phyloP scores from a whole-genome alignment of 2,329 filamentous ascomycete species.

The Aspergillus oerlinghausenensis region DNA sequence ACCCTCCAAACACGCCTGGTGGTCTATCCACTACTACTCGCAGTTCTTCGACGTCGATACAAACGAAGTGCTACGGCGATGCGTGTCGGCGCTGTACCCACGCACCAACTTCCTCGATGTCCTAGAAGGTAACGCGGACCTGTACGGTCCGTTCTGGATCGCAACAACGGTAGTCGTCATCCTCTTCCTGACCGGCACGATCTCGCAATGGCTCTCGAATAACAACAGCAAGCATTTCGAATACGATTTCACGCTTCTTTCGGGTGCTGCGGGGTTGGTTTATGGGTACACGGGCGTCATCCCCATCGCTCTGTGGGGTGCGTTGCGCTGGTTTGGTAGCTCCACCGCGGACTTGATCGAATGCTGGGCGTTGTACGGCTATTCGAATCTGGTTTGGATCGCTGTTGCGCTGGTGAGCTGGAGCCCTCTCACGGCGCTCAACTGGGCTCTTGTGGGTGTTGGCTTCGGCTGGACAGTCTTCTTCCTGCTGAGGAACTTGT shows the following conservation, averaged over 20 bases:
- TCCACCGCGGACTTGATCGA: constrained; percentile 90
- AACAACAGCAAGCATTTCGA: constrained; percentile 67
- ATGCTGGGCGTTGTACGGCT: constrained; percentile 93
- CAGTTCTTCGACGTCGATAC: constrained; percentile 99
- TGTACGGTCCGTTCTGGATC: constrained; percentile 98
- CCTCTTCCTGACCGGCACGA: constrained; percentile 89
- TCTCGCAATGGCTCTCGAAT: constrained; percentile 78
- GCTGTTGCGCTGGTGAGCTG: constrained; percentile 88
- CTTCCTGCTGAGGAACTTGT: constrained; percentile 81
- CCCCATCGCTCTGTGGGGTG: constrained; percentile 78
- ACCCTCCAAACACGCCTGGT: constrained; percentile 80
- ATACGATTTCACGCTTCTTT: constrained; percentile 87
- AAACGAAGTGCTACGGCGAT: constrained; percentile 77
- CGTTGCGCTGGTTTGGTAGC: constrained; percentile 91
- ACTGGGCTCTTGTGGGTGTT: constrained; percentile 88
- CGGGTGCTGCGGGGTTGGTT: constrained; percentile 83
- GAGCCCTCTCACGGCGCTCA: constrained; percentile 79
- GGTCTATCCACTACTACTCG: constrained; percentile 88
- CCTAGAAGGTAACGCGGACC: constrained; percentile 89
- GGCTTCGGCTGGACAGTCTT: constrained; percentile 78
- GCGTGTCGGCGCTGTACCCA: constrained; percentile 83
- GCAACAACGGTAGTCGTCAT: constrained; percentile 96
- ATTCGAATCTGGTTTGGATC: constrained; percentile 96
- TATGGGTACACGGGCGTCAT: constrained; percentile 93
- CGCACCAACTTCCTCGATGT: constrained; percentile 95